Percentiles rank a stretch among this genome's conserved stretches.
phyloP scores from a whole-genome alignment of 305 asterid species.

The Stenogyne calaminthoides region DNA sequence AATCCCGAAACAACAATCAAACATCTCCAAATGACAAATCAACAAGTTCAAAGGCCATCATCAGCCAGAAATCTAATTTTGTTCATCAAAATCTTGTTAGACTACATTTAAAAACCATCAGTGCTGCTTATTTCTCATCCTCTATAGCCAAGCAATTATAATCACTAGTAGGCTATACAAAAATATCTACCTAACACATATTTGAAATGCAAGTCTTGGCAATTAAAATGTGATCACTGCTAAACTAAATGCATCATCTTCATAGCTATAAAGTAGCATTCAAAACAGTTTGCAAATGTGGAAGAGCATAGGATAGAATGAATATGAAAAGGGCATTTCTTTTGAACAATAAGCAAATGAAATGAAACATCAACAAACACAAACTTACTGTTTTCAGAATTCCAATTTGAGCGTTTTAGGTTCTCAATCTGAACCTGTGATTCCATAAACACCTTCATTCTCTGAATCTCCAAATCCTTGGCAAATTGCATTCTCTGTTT shows the following conservation, averaged over 20 bases:
- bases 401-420: slow-evolving; percentile 56
- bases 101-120: background rate
- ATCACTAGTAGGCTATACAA: background rate
- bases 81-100: background rate
- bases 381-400: slow-evolving; percentile 53
- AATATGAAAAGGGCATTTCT: background rate
- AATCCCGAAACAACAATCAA: background rate
- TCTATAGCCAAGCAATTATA: background rate
- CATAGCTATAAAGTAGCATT: background rate
- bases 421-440: slow-evolving; percentile 71
- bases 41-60: background rate
- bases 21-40: background rate
- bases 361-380: too few species aligned
- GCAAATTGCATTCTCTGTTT: slow-evolving; percentile 87
- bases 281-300: slow-evolving; percentile 12
- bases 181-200: background rate
- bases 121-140: background rate
- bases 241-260: background rate
- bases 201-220: background rate
- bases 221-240: background rate
- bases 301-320: background rate
- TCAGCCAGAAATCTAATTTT: background rate
- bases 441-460: slow-evolving; percentile 79
- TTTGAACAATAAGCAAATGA: background rate
- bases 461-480: slow-evolving; percentile 85